Percentiles rank a stretch among this genome's conserved stretches.
These are phyloP conservation scores for Calonectria ilicicola DNA, from an alignment of 2,329 filamentous ascomycete species.

Conservation along the genomic window DNA sequence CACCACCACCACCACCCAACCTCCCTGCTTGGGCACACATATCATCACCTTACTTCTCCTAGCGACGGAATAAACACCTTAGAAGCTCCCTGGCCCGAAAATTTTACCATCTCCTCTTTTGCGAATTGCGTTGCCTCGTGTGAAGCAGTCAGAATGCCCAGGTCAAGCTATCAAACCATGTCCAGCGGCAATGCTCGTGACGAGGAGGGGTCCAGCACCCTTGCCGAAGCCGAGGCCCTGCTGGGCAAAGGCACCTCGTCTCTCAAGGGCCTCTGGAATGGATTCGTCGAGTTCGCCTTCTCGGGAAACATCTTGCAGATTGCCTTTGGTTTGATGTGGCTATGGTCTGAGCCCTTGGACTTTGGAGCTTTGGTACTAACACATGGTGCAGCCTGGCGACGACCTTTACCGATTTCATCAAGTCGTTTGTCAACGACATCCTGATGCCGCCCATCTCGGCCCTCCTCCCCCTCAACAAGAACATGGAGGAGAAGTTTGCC, in stretches of 20 bases:
- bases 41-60: background rate
- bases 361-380: slow-evolving; percentile 15
- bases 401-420: slow-evolving; percentile 78
- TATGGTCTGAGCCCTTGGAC: background rate
- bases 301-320: slow-evolving; percentile 82
- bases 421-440: slow-evolving; percentile 78
- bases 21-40: background rate
- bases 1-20: too few relatives aligned
- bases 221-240: slow-evolving; percentile 52
- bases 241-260: slow-evolving; percentile 60
- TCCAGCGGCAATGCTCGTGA: slow-evolving; percentile 33
- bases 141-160: background rate
- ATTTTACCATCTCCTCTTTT: background rate
- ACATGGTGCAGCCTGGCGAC: slow-evolving; percentile 68
- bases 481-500: slow-evolving; percentile 81
- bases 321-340: slow-evolving; percentile 79
- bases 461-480: slow-evolving; percentile 75
- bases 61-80: too few relatives aligned
- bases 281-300: slow-evolving; percentile 79
- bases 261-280: slow-evolving; percentile 66
- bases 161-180: slow-evolving; percentile 39
- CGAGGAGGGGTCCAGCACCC: slow-evolving; percentile 52
- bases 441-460: slow-evolving; percentile 77
- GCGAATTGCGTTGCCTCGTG: background rate
- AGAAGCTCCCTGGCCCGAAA: too few relatives aligned